Conservation (phyloP, 2,329 filamentous ascomycete genomes). For the Septoria linicola region DNA sequence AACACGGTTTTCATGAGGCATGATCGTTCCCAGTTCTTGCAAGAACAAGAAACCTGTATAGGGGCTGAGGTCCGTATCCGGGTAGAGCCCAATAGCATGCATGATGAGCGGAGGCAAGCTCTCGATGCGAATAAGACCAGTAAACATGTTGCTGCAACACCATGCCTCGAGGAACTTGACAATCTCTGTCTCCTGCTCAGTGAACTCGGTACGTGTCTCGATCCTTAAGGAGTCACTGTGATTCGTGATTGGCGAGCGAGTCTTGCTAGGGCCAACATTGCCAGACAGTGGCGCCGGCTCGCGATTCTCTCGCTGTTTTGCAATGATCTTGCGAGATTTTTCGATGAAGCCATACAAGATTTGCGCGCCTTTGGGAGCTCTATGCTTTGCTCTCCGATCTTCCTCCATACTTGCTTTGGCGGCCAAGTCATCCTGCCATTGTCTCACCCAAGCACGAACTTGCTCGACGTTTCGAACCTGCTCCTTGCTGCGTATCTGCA, state of each 20-base stretch:
- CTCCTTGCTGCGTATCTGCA: conserved; percentile 59
- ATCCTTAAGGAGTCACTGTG: conserved; percentile 29
- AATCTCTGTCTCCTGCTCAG: conserved; percentile 54
- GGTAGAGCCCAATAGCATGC: conserved; percentile 61
- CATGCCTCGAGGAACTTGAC: conserved; percentile 70
- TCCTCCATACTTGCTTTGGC: conserved; percentile 22
- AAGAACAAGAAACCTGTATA: conserved; percentile 63
- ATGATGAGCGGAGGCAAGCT: conserved; percentile 65
- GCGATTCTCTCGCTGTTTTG: conserved; percentile 41
- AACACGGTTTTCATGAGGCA: conserved; percentile 67
- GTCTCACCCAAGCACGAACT: conserved; percentile 55
- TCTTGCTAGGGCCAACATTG: conserved; percentile 42
- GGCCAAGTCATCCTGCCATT: conserved; percentile 52
- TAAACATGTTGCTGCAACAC: conserved; percentile 59
- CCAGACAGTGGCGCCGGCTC: conserved; percentile 35
- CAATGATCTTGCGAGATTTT: conserved; percentile 44
- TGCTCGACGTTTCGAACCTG: conserved; percentile 55
- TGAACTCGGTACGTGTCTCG: conserved; percentile 44
- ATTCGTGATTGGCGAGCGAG: conserved; percentile 27
- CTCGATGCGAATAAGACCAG: conserved; percentile 53
- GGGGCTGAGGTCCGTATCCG: conserved; percentile 49
- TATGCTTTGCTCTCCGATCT: conserved; percentile 18
- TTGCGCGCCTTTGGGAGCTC: conserved; percentile 23
- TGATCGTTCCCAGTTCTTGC: conserved; percentile 70
- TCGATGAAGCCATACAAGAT: conserved; percentile 43